These are phyloP conservation scores for Cytospora leucostoma DNA, from an alignment of 2,329 filamentous ascomycete species.

Conservation along the genomic window DNA sequence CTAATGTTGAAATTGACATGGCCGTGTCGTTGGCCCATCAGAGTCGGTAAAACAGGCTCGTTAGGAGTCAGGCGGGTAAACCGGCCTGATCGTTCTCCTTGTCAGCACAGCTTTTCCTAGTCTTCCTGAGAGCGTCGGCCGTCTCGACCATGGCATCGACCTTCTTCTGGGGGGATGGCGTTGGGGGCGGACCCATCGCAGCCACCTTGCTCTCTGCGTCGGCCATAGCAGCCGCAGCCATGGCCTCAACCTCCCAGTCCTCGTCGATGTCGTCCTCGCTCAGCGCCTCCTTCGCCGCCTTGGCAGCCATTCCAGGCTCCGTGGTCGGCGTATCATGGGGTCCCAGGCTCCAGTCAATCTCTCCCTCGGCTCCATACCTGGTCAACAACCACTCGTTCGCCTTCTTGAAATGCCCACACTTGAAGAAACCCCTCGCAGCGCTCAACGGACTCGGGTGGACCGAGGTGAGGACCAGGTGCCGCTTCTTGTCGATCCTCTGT, in stretches of 20 bases:
- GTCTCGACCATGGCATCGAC: slow-evolving; percentile 9
- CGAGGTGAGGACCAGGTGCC: slow-evolving; percentile 80
- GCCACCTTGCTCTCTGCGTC: slow-evolving; percentile 23
- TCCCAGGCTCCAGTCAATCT: slow-evolving; percentile 79
- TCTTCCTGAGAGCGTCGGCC: slow-evolving; percentile 14
- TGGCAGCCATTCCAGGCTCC: slow-evolving; percentile 22
- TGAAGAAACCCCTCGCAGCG: slow-evolving; percentile 78
- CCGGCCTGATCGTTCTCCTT: slow-evolving; percentile 26
- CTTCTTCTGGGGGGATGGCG: slow-evolving; percentile 25
- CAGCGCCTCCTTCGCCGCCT: slow-evolving; percentile 29
- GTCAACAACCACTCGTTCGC: slow-evolving; percentile 81
- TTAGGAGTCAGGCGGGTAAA: slow-evolving; percentile 27
- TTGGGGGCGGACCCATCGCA: slow-evolving; percentile 27
- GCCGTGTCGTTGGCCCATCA: slow-evolving; percentile 12
- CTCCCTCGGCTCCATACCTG: slow-evolving; percentile 76
- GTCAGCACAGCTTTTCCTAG: slow-evolving; percentile 9
- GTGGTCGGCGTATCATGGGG: slow-evolving; percentile 36
- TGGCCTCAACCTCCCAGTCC: slow-evolving; percentile 25
- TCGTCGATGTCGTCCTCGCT: slow-evolving; percentile 19
- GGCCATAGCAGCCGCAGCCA: slow-evolving; percentile 21
- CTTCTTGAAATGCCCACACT: slow-evolving; percentile 78
- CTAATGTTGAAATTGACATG: slow-evolving; percentile 17
- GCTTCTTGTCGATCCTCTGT: slow-evolving; percentile 67
- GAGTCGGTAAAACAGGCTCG: slow-evolving; percentile 27
- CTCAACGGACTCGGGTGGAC: slow-evolving; percentile 95